Evolutionary conservation across 768 basidiomycete species (phyloP), one percentile per base, ranked within the genome.

Genomic region (Psilocybe sp.): DNA sequence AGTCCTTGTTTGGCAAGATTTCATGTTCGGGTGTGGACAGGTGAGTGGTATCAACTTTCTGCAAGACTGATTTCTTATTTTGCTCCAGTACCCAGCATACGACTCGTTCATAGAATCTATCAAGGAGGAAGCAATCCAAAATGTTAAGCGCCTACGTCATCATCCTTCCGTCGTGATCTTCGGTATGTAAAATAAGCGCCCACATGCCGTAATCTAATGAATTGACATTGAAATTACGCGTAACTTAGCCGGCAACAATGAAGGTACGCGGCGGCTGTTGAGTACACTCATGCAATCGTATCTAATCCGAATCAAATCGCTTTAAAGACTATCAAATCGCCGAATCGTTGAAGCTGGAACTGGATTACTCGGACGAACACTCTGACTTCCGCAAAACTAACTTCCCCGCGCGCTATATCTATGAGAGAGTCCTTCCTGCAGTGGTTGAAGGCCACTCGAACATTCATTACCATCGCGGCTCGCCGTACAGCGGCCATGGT

Each of bases 1-100:
- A 82, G 82, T 98, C 42, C 75, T 97, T 32, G 93, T 97, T 23
- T 97, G 95, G 95, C 95, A 97, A 70, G 96, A 98, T 69, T 95
- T 97, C 68, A 87, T 91, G 87, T 98, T 98, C 65, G 93, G 86
- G 31, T 97, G 95, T 64, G 95, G 94, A 20, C 90, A 92, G 74
- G 87, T 89, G 52, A 13, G 70, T 56, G 18, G 43, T 31, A 31
- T 28, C 42, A 48, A 40, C 23, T 23, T 16, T 28, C 16, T 33
- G 14, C 7, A 32, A 16, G 40, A 19, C 56, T 5, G 28, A 55
- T 48, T 49, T 28, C 38, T 40, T 28, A 52, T 5, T 11, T 23
- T 5, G 23, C 47, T 23, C 16, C 62, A 92, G 84, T 96, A 97
- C 63, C 94, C 94, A 0, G 94, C 91, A 3, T 85, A 95, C 60